A percentile compares a stretch with the other conserved stretches of the same genome.
These are phyloP conservation scores for Albophoma yamanashiensis DNA, from an alignment of 2,329 filamentous ascomycete genomes.

Conservation along the genomic window DNA sequence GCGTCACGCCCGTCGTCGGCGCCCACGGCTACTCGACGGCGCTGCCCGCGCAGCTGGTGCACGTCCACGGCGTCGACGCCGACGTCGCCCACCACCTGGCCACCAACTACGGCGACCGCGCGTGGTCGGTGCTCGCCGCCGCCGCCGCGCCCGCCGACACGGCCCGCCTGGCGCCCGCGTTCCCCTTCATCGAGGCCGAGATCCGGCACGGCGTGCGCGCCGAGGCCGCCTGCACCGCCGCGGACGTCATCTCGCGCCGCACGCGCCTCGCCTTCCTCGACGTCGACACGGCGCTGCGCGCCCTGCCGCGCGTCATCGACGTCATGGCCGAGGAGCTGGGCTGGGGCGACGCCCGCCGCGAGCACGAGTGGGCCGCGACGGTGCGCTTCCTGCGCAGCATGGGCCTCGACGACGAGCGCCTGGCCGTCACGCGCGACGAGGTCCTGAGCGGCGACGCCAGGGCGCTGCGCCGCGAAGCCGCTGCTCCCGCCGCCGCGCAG, in stretches of 20 bases:
- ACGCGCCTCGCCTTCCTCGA: slow-evolving; percentile 69
- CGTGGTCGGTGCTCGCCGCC: slow-evolving; percentile 56
- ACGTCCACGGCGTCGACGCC: slow-evolving; percentile 23
- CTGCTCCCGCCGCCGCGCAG: neutral
- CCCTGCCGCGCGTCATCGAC: slow-evolving; percentile 60
- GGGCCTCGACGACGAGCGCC: slow-evolving; percentile 24
- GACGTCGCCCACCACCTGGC: slow-evolving; percentile 31
- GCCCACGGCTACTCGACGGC: slow-evolving; percentile 55
- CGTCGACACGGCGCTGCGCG: slow-evolving; percentile 57
- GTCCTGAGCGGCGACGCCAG: slow-evolving; percentile 4
- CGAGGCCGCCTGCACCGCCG: slow-evolving; percentile 62
- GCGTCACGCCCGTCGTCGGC: slow-evolving; percentile 61
- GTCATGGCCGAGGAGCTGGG: slow-evolving; percentile 59
- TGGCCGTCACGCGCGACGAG: slow-evolving; percentile 10
- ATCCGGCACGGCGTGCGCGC: slow-evolving; percentile 60
- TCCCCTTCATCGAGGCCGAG: slow-evolving; percentile 67
- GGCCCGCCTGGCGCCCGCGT: slow-evolving; percentile 50
- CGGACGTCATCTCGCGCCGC: slow-evolving; percentile 60
- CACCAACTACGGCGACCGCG: slow-evolving; percentile 40
- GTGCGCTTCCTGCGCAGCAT: slow-evolving; percentile 32
- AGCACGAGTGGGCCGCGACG: slow-evolving; percentile 43
- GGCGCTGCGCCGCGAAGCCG: neutral
- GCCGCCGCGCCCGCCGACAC: slow-evolving; percentile 37
- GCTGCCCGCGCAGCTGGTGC: slow-evolving; percentile 21
- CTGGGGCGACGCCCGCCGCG: slow-evolving; percentile 51